Conservation (phyloP, 176 grass and related monocot genomes). For the Phoenix dactylifera region DNA sequence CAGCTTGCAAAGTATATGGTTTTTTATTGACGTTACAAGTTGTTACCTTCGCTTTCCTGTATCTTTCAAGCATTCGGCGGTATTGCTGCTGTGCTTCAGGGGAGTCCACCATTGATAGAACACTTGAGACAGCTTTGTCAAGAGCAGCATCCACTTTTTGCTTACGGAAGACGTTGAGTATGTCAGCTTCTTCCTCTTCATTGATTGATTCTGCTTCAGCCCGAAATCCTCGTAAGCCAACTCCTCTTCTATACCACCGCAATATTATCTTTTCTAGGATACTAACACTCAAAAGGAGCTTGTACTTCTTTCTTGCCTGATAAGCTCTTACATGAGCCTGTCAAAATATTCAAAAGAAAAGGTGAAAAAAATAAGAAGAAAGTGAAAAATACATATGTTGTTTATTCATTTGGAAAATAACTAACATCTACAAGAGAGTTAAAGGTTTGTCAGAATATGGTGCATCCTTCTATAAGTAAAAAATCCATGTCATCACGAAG, state of each 20-base stretch:
- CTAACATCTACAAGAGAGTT: too few relatives aligned
- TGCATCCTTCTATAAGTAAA: too few relatives aligned
- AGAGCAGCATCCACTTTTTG: slow-evolving; percentile 68
- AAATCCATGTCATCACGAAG: not conserved
- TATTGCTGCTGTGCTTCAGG: slow-evolving; percentile 64
- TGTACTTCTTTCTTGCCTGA: slow-evolving; percentile 56
- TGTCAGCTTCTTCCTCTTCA: slow-evolving; percentile 45
- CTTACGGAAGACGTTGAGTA: slow-evolving; percentile 54
- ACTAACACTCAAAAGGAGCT: slow-evolving; percentile 41
- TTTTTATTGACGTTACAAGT: not conserved
- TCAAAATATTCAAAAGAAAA: slow-evolving; percentile 24
- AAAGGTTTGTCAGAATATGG: too few relatives aligned
- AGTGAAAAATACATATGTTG: too few relatives aligned
- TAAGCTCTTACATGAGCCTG: slow-evolving; percentile 76
- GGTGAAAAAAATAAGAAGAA: slow-evolving; percentile 9
- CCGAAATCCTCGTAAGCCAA: slow-evolving; percentile 54
- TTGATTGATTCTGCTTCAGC: slow-evolving; percentile 40
- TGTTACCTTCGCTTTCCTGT: slow-evolving; percentile 48
- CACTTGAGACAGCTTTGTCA: slow-evolving; percentile 59
- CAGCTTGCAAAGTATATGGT: too few relatives aligned
- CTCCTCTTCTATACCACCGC: slow-evolving; percentile 55
- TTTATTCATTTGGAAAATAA: too few relatives aligned
- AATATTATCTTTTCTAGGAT: slow-evolving; percentile 72
- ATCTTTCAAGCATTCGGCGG: slow-evolving; percentile 56
- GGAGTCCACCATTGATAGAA: slow-evolving; percentile 32